Base-by-base conservation (phyloP, 345 rosid genomes). In the Eucalyptus curtisii region DNA sequence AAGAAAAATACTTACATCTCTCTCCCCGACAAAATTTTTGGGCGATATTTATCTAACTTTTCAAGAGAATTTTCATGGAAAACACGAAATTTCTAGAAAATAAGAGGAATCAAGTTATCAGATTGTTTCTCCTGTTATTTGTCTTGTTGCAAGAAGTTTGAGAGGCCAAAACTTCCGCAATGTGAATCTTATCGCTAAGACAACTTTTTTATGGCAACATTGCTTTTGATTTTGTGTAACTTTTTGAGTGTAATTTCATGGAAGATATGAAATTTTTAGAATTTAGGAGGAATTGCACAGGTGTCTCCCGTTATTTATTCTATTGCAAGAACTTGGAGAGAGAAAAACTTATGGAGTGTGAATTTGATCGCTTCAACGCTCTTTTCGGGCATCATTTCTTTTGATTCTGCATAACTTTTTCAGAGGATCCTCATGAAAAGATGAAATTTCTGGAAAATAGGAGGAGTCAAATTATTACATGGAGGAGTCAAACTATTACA, bases 331-430 rank as follows among this genome's bases (percentile, higher is more conserved):
- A 9, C 27, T 55, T 10, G 27, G 13, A 55, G 0, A 55, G 30
- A 24, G 61, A 22, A 55, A 55, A 55, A 24, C 12, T 55, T 55
- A 4, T 22, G 6, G 30, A 55, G 61, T 55, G 3, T 24, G 30
- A 8, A 55, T 55, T 55, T 55, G 61, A 24, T 24, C 0, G 13
- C 30, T 55, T 4, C 27, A 24, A 55, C 1, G 5, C 0, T 55
- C 30, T 55, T 55, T 55, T 55, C 3, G 3, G 30, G 61, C 3
- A 3, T 2, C 61, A 24, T 55, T 55, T 55, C 61, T 22, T 55
- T 24, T 55, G 5, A 55, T 55, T 55, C 3, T 55, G 0, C 5
- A 1, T 24, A 55, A 55, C 27, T 1, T 55, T 55, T 55, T 55
- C 3, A 22, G 61, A 2, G 13, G 30, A 55, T 24, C 30, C 0